Evolutionary conservation across 208 protist genomes (phyloP).

Genomic region (Wallacemonas sp.): DNA sequence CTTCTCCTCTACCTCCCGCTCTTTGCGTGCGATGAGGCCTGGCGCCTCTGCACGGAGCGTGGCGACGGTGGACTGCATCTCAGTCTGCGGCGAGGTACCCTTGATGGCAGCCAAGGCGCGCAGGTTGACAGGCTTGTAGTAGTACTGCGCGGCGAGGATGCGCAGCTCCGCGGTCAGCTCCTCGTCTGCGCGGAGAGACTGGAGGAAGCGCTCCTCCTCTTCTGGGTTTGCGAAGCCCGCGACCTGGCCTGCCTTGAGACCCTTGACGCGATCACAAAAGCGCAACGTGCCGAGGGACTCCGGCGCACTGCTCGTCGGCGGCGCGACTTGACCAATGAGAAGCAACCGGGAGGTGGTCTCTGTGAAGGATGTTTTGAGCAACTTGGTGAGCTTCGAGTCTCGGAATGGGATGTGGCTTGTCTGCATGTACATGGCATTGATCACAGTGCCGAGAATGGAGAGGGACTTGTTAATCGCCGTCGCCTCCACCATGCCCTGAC

Average conservation of each 20-base stretch:
- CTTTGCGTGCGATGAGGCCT: slow-evolving; percentile 37
- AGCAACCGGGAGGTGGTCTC: slow-evolving; percentile 66
- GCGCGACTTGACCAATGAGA: slow-evolving; percentile 85
- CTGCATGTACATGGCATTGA: slow-evolving; percentile 85
- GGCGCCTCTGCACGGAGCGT: slow-evolving; percentile 32
- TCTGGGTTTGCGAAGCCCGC: slow-evolving; percentile 50
- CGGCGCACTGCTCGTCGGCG: slow-evolving; percentile 46
- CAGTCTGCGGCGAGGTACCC: slow-evolving; percentile 31
- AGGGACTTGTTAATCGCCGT: slow-evolving; percentile 92
- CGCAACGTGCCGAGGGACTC: slow-evolving; percentile 83
- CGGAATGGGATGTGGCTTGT: slow-evolving; percentile 84
- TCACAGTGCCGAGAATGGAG: slow-evolving; percentile 78
- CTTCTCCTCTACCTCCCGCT: slow-evolving; percentile 32
- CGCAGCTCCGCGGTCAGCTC: slow-evolving; percentile 79
- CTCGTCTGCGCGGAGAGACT: slow-evolving; percentile 53
- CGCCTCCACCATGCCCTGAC: slow-evolving; percentile 87
- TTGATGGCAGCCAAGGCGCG: slow-evolving; percentile 33
- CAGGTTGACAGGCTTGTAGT: slow-evolving; percentile 51
- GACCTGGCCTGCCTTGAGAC: slow-evolving; percentile 61
- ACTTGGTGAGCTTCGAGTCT: slow-evolving; percentile 92
- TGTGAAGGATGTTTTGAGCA: slow-evolving; percentile 83
- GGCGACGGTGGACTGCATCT: slow-evolving; percentile 27
- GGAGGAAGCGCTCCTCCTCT: slow-evolving; percentile 63
- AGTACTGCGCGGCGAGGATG: slow-evolving; percentile 57
- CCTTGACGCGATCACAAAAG: slow-evolving; percentile 91